Evolutionary conservation across 768 basidiomycete species (phyloP).

Genomic region (Leccinum longicurvipes): DNA sequence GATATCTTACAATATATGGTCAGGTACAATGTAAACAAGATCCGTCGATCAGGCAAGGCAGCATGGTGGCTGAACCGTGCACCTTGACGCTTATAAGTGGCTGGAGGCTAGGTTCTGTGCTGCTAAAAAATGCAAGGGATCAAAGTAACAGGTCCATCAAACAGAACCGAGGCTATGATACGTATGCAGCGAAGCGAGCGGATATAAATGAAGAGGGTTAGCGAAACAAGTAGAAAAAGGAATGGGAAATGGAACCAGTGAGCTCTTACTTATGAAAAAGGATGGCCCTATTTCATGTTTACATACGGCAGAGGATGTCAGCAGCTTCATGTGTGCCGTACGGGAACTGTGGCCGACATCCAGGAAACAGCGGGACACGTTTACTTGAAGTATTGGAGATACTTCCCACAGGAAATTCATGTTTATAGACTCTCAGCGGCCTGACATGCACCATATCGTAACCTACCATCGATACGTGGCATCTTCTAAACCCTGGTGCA

Average conservation of each 20-base stretch:
- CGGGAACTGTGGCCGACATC: too few relatives aligned
- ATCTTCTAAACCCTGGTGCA: too few relatives aligned
- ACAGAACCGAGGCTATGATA: background rate
- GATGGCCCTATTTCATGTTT: background rate
- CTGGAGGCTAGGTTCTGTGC: background rate
- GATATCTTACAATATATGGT: background rate
- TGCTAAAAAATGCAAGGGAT: background rate
- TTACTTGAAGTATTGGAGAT: too few relatives aligned
- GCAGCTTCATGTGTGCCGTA: too few relatives aligned
- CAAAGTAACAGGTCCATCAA: background rate
- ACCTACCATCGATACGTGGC: background rate
- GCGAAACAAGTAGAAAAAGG: background rate
- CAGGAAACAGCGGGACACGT: too few relatives aligned
- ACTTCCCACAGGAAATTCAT: too few relatives aligned
- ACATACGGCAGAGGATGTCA: background rate
- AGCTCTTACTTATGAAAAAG: background rate
- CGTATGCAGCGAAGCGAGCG: background rate
- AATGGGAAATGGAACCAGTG: background rate
- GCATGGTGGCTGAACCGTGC: background rate
- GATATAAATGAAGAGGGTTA: background rate
- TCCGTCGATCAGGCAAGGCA: background rate
- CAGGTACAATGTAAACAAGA: too few relatives aligned
- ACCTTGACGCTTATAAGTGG: background rate
- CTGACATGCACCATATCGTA: background rate
- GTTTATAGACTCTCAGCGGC: background rate